Evolutionary conservation across 2,329 filamentous ascomycete genomes (phyloP), one percentile per base, ranked within the genome.

Genomic region (Endoconidiophora polonica): DNA sequence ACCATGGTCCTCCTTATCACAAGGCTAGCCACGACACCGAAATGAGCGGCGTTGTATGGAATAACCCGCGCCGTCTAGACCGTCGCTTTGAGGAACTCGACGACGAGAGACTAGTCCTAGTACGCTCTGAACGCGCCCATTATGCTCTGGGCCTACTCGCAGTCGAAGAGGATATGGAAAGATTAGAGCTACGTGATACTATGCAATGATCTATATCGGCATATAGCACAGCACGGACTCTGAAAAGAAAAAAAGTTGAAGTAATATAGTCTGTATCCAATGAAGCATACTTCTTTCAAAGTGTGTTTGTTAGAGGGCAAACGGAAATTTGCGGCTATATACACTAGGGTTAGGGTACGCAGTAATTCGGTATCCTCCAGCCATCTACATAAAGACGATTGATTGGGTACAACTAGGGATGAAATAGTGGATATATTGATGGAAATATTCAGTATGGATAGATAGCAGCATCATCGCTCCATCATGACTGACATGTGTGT

Each of bases 91-190:
- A 67, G 50, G 69, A 73, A 59, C 60, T 71, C 5, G 63, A 61
- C 38, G 61, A 60, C 1, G 65, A 66, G 3, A 63, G 67, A 56
- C 58, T 88, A 9, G 72, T 80, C 20, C 66, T 82, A n/a, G 73
- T 73, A 44, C 72, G 73, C 55, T 71, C 70, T 6, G 76, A 83
- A 57, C 71, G 77, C 57, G 70, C 82, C 3, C 78, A 81, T 57
- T 87, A 83, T 67, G 86, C 86, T 1, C 72, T 93, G 61, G 88
- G 88, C 0, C 60, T 94, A 52, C 65, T 94, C 54, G 79, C 77
- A 2, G 73, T 86, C n/a, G 83, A 93, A 58, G 76, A 81, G 51
- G 85, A 93, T 62, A 69, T 91, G 55, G 71, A 77, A 55, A 70
- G 67, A 57, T 63, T 85, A 57, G 74, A 76, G 51, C 59, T 84